A percentile compares a stretch with the other conserved stretches of the same genome.
Evolutionary conservation across 1,284 basidiomycete genomes (phyloP).

Genomic region (Pascua guehoae): DNA sequence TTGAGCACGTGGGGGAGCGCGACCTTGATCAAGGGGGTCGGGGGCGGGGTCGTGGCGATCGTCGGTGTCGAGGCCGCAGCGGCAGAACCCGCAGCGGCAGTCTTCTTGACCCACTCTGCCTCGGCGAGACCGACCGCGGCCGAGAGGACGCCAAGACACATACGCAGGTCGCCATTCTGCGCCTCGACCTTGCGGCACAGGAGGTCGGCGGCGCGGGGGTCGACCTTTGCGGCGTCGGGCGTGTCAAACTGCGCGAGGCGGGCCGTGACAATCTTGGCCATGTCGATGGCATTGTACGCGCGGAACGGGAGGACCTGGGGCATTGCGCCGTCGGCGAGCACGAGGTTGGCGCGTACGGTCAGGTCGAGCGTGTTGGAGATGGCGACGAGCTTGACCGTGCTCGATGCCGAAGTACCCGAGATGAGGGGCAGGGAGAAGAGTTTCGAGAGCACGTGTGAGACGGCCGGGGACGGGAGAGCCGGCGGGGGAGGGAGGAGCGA

Average conservation of each 20-base stretch:
- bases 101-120: conserved; percentile 46
- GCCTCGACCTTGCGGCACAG: conserved; percentile 48
- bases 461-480: conserved; percentile 30
- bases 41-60: not conserved
- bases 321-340: conserved; percentile 35
- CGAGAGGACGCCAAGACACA: conserved; percentile 47
- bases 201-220: conserved; percentile 45
- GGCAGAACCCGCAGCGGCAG: conserved; percentile 1
- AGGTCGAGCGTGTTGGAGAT: conserved; percentile 51
- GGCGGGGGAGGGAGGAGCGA: conserved; percentile 45
- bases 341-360: conserved; percentile 44
- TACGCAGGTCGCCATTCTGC: conserved; percentile 50
- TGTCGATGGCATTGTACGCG: conserved; percentile 43
- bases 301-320: conserved; percentile 45
- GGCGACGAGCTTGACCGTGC: conserved; percentile 43
- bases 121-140: conserved; percentile 45
- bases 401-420: conserved; percentile 11
- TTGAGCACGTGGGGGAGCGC: conserved; percentile 42
- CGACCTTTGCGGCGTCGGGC: conserved; percentile 30
- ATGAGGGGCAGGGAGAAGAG: conserved; percentile 44
- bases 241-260: conserved; percentile 26
- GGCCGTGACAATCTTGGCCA: conserved; percentile 42
- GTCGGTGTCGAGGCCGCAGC: conserved; percentile 2
- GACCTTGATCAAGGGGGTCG: conserved; percentile 34
- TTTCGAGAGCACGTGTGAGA: conserved; percentile 42